These are phyloP conservation scores for Seiridium cupressi DNA, from an alignment of 2,329 filamentous ascomycete species.

Conservation along the genomic window DNA sequence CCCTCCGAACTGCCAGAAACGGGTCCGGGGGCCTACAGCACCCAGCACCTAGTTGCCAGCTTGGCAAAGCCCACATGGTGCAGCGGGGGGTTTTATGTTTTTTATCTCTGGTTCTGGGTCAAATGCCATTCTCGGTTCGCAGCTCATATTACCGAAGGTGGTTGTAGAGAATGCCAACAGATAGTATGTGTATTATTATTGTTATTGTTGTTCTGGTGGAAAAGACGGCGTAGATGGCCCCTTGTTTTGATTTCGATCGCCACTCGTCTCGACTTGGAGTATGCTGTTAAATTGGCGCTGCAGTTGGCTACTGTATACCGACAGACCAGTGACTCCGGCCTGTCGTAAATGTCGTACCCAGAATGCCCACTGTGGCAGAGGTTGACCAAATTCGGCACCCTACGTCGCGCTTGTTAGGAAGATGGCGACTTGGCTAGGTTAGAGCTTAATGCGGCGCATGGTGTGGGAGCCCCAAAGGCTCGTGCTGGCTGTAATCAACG, in stretches of 20 bases:
- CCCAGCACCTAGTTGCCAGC: neutral
- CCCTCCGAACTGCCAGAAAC: neutral
- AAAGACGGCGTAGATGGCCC: neutral
- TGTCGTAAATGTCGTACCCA: no score
- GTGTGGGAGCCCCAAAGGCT: no score
- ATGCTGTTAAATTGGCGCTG: neutral
- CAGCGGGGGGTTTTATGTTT: neutral
- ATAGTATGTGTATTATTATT: no score
- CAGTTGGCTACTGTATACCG: neutral
- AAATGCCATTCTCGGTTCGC: neutral
- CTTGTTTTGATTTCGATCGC: neutral
- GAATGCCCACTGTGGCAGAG: no score
- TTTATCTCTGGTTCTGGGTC: neutral
- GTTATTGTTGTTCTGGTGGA: neutral
- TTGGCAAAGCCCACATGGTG: neutral
- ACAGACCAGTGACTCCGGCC: no score
- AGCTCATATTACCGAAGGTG: neutral
- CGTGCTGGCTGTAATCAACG: no score
- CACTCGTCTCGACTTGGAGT: neutral
- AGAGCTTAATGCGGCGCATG: no score
- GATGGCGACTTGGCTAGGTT: no score
- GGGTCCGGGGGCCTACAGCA: neutral
- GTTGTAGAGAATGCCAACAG: neutral
- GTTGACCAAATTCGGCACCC: no score
- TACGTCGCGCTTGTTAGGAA: no score